A percentile compares a stretch with the other conserved stretches of the same genome.
Conservation (phyloP, 2,329 filamentous ascomycete species). For the Parafenestella ontariensis region DNA sequence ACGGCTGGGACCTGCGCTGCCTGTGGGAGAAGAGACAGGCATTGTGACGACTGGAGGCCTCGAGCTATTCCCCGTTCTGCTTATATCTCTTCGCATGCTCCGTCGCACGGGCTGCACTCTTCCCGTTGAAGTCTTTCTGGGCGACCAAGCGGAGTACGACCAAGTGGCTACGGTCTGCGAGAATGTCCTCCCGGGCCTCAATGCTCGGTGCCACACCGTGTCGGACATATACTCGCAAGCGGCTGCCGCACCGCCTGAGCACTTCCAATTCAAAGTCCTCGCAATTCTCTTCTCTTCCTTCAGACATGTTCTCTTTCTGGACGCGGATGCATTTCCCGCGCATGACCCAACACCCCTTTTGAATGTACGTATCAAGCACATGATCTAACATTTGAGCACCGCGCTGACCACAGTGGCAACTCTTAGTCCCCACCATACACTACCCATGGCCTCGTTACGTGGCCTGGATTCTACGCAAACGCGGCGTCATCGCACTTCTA, state of each 20-base stretch:
- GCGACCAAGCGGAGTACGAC: conserved; percentile 43
- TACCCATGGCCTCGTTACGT: conserved; percentile 61
- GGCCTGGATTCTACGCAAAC: conserved; percentile 62
- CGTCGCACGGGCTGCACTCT: conserved; percentile 58
- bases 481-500: conserved; percentile 54
- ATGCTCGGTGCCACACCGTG: conserved; percentile 48
- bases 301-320: conserved; percentile 64
- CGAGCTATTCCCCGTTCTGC: conserved; percentile 56
- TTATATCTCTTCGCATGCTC: conserved; percentile 60
- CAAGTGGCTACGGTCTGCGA: conserved; percentile 41
- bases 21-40: conserved; percentile 39
- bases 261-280: conserved; percentile 63
- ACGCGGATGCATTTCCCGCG: conserved; percentile 63
- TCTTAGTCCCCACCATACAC: conserved; percentile 57
- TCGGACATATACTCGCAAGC: conserved; percentile 20
- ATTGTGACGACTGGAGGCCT: conserved; percentile 59
- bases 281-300: conserved; percentile 65
- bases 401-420: neutral
- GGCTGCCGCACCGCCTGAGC: conserved; percentile 12
- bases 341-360: conserved; percentile 57
- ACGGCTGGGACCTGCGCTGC: neutral
- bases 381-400: neutral
- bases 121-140: conserved; percentile 55
- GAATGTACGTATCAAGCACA: neutral
- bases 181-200: conserved; percentile 41